Conservation (phyloP, 257 asterid species). For the Perilla frutescens region DNA sequence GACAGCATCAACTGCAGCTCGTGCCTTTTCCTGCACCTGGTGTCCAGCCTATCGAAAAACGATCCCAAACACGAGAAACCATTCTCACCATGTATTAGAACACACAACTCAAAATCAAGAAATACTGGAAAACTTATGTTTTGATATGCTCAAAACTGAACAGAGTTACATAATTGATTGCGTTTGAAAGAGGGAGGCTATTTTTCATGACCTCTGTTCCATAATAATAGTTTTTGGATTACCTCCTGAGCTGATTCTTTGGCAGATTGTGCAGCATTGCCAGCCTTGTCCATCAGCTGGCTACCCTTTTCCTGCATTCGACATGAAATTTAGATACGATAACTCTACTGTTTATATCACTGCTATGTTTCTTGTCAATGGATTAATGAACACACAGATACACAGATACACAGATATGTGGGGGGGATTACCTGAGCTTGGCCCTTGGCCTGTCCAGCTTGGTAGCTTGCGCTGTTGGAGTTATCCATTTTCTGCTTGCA, state of each 20-base stretch:
- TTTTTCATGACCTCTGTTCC: too few species aligned
- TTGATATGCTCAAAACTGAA: too few species aligned
- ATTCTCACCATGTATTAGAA: too few species aligned
- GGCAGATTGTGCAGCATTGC: constrained; percentile 61
- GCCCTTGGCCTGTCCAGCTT: constrained; percentile 70
- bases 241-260: constrained; percentile 60
- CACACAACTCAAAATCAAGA: neutral
- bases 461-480: constrained; percentile 55
- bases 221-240: neutral
- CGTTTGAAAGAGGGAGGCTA: too few species aligned
- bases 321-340: neutral
- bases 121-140: too few species aligned
- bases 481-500: constrained; percentile 44
- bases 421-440: constrained; percentile 50
- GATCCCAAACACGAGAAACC: neutral
- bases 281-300: constrained; percentile 60
- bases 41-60: constrained; percentile 45
- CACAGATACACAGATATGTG: neutral
- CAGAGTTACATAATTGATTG: too few species aligned
- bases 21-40: constrained; percentile 51
- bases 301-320: constrained; percentile 56
- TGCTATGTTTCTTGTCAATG: too few species aligned
- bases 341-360: too few species aligned
- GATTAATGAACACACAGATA: neutral
- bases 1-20: constrained; percentile 51